Base-by-base conservation (phyloP, 371 early-diverging fungal species). In the Haplosporangium sp. region DNA sequence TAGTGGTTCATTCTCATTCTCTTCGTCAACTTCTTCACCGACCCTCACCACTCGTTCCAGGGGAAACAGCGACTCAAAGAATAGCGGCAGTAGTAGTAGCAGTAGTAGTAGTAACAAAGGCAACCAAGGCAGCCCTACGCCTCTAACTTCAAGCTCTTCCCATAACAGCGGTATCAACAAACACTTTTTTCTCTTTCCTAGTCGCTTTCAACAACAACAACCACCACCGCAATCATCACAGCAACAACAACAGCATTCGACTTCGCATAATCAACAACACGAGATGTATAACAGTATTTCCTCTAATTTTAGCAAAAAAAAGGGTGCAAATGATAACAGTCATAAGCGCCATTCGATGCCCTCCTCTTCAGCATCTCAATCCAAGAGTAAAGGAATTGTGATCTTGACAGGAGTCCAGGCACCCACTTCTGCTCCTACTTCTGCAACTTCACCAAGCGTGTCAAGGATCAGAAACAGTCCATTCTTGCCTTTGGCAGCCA, bases 1-100 rank as follows among this genome's bases (percentile, higher is more conserved):
- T 55, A 78, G 79, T 44, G 70, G 60, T 9, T 74, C 74, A 15
- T 78, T 77, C 69, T 77, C 77, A n/a, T 60, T 65, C 68, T 69
- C 77, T 11, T 57, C 74, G 13, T 74, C 79, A 39, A 56, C 67
- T 17, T 70, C 74, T 37, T 62, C 63, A 0, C 74, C 74, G 27
- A 55, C 69, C 48, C 50, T 76, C 38, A 47, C 71, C 48, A 53
- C 39, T 37, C 69, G 75, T 45, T 60, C 67, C 61, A 74, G 71
- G 65, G 73, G 78, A 63, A 71, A 65, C 27, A 79, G 67, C 42
- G 64, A 67, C 35, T 56, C 63, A 63, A 71, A 60, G 63, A 67
- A 57, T 60, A 67, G 67, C 53, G 50, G 55, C 34, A 55, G 34
- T 34, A 55, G 55, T 1, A 5, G 55, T 55, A 34, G 63, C 13